Conservation (phyloP, 2,329 filamentous ascomycete genomes). For the Pseudogymnoascus sp. region DNA sequence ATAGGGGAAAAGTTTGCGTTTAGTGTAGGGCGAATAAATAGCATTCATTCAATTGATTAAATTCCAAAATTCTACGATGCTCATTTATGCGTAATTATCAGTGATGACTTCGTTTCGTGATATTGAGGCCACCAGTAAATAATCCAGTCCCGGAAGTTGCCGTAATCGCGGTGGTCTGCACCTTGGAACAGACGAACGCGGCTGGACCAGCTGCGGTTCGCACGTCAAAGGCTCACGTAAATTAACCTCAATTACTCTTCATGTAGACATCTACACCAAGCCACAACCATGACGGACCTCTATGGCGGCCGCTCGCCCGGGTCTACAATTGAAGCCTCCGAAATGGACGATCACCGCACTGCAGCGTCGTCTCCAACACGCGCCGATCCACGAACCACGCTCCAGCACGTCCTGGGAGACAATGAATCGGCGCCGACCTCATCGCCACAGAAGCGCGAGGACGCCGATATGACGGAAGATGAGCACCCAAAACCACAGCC, state of each 20-base stretch:
- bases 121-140: neutral
- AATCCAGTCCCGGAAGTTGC: neutral
- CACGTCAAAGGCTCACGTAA: neutral
- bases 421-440: conserved; percentile 21
- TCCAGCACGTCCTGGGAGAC: conserved; percentile 22
- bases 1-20: neutral
- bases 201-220: neutral
- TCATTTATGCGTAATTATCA: neutral
- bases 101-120: neutral
- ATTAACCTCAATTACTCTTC: neutral
- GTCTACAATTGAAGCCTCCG: conserved; percentile 26
- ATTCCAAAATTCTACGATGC: neutral
- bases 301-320: conserved; percentile 18
- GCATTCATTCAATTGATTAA: neutral
- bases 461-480: conserved; percentile 26
- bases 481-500: conserved; percentile 25
- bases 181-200: conserved; percentile 3
- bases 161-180: neutral
- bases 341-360: conserved; percentile 24
- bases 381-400: conserved; percentile 22
- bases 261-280: conserved; percentile 1
- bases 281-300: conserved; percentile 16
- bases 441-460: conserved; percentile 13
- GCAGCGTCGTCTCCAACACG: conserved; percentile 23
- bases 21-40: neutral